Percentiles rank a stretch among this genome's conserved stretches.
Conservation (phyloP, 768 basidiomycete species). For the Lanmaoa rubissima region DNA sequence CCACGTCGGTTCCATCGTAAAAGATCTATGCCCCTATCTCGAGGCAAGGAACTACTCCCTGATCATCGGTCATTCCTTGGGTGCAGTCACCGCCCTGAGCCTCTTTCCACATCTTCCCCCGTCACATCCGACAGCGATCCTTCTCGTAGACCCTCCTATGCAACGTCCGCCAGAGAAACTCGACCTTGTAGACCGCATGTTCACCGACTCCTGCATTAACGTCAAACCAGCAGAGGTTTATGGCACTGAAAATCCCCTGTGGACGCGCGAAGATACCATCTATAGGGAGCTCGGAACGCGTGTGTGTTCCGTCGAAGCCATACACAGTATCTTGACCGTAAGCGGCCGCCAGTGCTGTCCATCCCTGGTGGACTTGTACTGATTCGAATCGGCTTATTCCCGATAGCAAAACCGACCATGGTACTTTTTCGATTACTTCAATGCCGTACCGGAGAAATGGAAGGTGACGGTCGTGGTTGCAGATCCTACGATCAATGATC, state of each 20-base stretch:
- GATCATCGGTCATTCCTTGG: conserved; percentile 23
- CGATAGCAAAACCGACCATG: conserved; percentile 19
- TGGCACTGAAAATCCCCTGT: conserved; percentile 10
- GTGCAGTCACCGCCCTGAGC: neutral
- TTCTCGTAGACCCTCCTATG: conserved; percentile 23
- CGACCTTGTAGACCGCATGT: neutral
- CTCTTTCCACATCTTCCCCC: conserved; percentile 11
- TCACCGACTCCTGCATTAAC: neutral
- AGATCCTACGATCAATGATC: conserved; percentile 13
- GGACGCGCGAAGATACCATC: conserved; percentile 10
- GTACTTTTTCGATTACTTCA: conserved; percentile 12
- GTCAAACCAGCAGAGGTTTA: neutral
- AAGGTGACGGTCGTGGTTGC: conserved; percentile 16
- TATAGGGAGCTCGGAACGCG: conserved; percentile 11
- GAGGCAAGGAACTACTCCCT: conserved; percentile 8
- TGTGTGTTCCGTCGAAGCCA: conserved; percentile 5
- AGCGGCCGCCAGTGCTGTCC: neutral
- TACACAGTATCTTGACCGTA: conserved; percentile 5
- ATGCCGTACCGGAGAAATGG: conserved; percentile 1
- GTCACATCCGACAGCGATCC: conserved; percentile 10
- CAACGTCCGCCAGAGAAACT: neutral
- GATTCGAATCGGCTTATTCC: neutral
- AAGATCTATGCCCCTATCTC: conserved; percentile 22
- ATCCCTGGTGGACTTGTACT: neutral
- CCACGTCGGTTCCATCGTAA: conserved; percentile 5